Base-by-base conservation (phyloP, 1,139 yeast genomes). In the Taphrina populina region DNA sequence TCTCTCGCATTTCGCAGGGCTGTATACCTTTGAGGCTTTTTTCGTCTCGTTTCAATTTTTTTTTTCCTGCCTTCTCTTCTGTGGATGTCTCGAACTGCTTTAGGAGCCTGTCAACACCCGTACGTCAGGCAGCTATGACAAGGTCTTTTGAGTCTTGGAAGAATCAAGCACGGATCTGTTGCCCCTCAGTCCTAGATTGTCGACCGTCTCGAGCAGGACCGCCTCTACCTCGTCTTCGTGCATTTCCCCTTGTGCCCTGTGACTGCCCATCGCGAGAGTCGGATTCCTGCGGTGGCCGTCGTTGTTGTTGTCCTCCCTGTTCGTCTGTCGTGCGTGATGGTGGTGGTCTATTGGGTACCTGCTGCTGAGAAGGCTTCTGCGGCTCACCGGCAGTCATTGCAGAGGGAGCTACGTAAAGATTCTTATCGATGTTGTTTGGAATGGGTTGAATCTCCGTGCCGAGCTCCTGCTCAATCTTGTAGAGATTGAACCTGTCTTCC, bases 381-480 rank as follows among this genome's bases (percentile, higher is more conserved):
- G 45, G 45, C 11, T 45, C 52, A 7, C 44, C 49, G 2, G 54
- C 41, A 21, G 52, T 34, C 52, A 57, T 46, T 36, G 59, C 59
- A n/a, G 44, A 45, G 5, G 61, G 61, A 11, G 60, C 57, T 10
- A 90, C 98, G 67, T 92, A 92, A 63, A 92, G 77, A 13, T 84
- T 77, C 70, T 82, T 83, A 72, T 92, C 98, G 66, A 92, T 92
- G 52, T 80, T 80, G 15, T 88, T 83, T 43, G 98, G 98, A 65
- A 92, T 92, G 60, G 97, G 96, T 68, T 87, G 88, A 70, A 92
- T 92, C 70, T 94, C 98, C 23, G 97, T 92, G 32, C 96, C 97
- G 65, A 94, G 80, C 72, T 92, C 98, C 72, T 90, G 96, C 72
- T 92, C 98, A 66, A 92, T 90, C 72, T 88, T 88, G 74, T 88